Evolutionary conservation across 495 filamentous ascomycete species (phyloP).

Genomic region (Penicillium flavigenum): DNA sequence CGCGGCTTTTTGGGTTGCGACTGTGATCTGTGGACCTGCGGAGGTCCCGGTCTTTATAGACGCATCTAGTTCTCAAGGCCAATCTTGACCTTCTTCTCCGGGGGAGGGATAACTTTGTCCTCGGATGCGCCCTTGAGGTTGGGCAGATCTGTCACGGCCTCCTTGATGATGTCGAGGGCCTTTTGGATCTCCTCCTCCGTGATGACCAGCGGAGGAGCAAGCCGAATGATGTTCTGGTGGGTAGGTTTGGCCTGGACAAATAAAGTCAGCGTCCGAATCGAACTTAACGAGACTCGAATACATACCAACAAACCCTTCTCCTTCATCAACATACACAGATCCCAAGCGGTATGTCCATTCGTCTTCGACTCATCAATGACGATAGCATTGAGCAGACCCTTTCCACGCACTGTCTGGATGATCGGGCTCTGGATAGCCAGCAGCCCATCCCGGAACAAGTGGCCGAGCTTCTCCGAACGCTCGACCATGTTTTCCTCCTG

Average conservation of each 20-base stretch:
- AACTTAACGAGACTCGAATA: slow-evolving; percentile 3
- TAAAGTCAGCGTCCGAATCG: slow-evolving; percentile 28
- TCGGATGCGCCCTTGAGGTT: slow-evolving; percentile 47
- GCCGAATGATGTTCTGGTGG: slow-evolving; percentile 87
- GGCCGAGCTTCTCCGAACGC: slow-evolving; percentile 74
- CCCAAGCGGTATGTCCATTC: slow-evolving; percentile 89
- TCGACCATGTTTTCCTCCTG: slow-evolving; percentile 86
- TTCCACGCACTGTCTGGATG: slow-evolving; percentile 82
- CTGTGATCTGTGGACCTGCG: not conserved
- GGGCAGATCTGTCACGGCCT: slow-evolving; percentile 51
- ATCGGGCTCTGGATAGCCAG: slow-evolving; percentile 68
- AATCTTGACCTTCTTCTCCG: slow-evolving; percentile 53
- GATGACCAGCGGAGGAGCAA: slow-evolving; percentile 58
- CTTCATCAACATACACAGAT: slow-evolving; percentile 93
- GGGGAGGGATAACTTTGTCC: slow-evolving; percentile 46
- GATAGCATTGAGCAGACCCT: slow-evolving; percentile 93
- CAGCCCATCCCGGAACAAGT: slow-evolving; percentile 80
- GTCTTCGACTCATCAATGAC: slow-evolving; percentile 91
- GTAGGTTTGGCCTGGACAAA: slow-evolving; percentile 85
- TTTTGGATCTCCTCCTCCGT: slow-evolving; percentile 54
- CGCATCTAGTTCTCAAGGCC: slow-evolving; percentile 45
- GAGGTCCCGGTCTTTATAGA: not conserved
- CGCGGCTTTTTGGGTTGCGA: not conserved
- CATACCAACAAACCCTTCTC: slow-evolving; percentile 89
- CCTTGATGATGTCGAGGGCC: slow-evolving; percentile 51